Evolutionary conservation across 2,329 filamentous ascomycete genomes (phyloP).

Genomic region (Fusarium phyllophilum): DNA sequence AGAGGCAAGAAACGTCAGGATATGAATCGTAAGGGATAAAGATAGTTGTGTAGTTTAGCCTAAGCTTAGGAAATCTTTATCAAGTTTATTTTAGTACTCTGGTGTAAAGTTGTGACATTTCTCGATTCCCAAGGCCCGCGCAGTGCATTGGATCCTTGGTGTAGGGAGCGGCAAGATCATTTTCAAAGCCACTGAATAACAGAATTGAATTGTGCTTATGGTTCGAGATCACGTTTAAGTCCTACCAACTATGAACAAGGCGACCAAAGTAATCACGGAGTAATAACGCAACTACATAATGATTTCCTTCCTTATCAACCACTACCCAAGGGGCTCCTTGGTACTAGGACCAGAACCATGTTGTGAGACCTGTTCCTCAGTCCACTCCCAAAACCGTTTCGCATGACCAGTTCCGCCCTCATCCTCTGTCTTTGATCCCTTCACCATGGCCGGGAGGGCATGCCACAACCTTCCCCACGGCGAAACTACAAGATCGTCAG

Average conservation of each 20-base stretch:
- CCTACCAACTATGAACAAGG: not conserved
- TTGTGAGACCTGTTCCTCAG: slow-evolving; percentile 43
- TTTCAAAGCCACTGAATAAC: not conserved
- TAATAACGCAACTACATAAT: no score
- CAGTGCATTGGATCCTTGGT: fast-evolving
- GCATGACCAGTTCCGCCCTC: slow-evolving; percentile 51
- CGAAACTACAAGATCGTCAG: slow-evolving; percentile 39
- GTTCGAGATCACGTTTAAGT: fast-evolving
- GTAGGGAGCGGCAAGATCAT: fast-evolving
- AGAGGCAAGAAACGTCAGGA: fast-evolving
- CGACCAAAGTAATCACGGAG: fast-evolving
- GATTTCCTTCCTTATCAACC: fast-evolving
- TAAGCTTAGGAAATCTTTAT: not conserved
- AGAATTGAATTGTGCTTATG: fast-evolving
- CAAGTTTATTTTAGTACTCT: not conserved
- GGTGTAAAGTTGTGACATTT: fast-evolving
- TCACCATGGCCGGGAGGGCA: slow-evolving; percentile 45
- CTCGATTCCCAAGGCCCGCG: fast-evolving
- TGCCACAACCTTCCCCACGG: slow-evolving; percentile 51
- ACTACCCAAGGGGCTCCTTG: not conserved
- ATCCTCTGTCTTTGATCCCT: slow-evolving; percentile 41
- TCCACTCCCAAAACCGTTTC: slow-evolving; percentile 53
- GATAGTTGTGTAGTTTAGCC: not conserved
- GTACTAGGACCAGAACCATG: fast-evolving
- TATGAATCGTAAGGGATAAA: fast-evolving